Evolutionary conservation across 371 early-diverging fungal genomes (phyloP).

Genomic region (Circinella umbellata): DNA sequence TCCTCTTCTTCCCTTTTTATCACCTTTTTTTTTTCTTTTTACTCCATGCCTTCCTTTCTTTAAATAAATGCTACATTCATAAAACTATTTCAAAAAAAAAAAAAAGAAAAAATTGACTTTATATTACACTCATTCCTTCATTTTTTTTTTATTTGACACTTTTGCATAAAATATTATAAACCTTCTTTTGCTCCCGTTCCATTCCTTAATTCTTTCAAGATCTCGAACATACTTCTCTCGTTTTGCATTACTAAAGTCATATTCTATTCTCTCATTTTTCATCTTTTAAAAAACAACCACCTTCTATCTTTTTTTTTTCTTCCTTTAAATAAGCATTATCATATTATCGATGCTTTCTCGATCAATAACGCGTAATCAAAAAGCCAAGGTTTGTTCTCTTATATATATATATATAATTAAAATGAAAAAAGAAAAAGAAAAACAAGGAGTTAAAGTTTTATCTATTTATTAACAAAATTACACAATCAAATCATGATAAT

Average conservation of each 20-base stretch:
- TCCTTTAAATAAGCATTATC: not conserved
- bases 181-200: slow-evolving; percentile 22
- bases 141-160: slow-evolving; percentile 7
- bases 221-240: not conserved
- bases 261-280: too few relatives aligned
- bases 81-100: not conserved
- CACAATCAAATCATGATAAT: too few relatives aligned
- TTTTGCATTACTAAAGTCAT: too few relatives aligned
- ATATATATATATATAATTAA: not conserved
- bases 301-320: too few relatives aligned
- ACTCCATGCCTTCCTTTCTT: slow-evolving; percentile 18
- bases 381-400: slow-evolving; percentile 26
- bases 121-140: slow-evolving; percentile 16
- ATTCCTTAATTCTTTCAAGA: slow-evolving; percentile 15
- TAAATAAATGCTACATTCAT: slow-evolving; percentile 12
- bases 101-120: not conserved
- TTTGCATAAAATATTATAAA: not conserved
- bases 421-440: not conserved
- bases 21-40: slow-evolving; percentile 6
- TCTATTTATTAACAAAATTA: not conserved
- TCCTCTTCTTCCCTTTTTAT: slow-evolving; percentile 6
- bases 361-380: slow-evolving; percentile 23
- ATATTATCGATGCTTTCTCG: not conserved
- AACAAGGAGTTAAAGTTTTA: not conserved
- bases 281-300: not conserved